Percentiles rank a stretch among this genome's conserved stretches.
Conservation (phyloP, 2,329 filamentous ascomycete genomes). For the Orbilia brochopaga region DNA sequence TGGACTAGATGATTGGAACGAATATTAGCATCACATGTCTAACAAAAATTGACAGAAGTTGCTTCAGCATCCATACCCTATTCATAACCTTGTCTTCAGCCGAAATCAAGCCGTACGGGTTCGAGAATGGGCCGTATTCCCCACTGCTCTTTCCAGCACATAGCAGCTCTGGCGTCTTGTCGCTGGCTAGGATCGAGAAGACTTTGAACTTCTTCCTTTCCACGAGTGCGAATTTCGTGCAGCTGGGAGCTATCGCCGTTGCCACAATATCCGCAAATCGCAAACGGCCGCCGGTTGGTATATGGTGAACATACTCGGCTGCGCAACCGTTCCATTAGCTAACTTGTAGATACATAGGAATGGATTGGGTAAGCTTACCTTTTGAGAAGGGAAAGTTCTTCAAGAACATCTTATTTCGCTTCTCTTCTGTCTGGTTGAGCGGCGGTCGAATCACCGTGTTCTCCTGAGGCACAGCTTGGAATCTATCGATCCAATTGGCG, state of each 20-base stretch:
- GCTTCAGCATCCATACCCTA: slow-evolving; percentile 45
- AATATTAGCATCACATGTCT: slow-evolving; percentile 4
- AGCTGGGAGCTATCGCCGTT: slow-evolving; percentile 43
- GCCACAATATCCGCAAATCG: slow-evolving; percentile 48
- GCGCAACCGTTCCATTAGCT: slow-evolving; percentile 13
- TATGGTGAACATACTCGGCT: slow-evolving; percentile 51
- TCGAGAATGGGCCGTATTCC: slow-evolving; percentile 42
- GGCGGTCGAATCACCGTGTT: slow-evolving; percentile 47
- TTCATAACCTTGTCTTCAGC: slow-evolving; percentile 48
- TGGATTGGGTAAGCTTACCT: slow-evolving; percentile 9
- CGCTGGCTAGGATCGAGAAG: slow-evolving; percentile 46
- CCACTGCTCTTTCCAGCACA: slow-evolving; percentile 43
- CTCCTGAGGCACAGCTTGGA: slow-evolving; percentile 43
- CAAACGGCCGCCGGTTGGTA: slow-evolving; percentile 31
- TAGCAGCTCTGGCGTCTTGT: slow-evolving; percentile 40
- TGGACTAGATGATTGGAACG: slow-evolving; percentile 18
- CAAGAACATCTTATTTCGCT: slow-evolving; percentile 35
- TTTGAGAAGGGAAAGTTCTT: slow-evolving; percentile 51
- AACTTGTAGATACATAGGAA: background rate
- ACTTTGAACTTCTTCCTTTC: slow-evolving; percentile 50
- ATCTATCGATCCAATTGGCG: slow-evolving; percentile 45
- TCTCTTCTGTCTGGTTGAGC: slow-evolving; percentile 38
- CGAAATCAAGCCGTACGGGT: slow-evolving; percentile 38
- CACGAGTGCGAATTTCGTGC: slow-evolving; percentile 42
- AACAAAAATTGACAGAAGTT: too few species aligned